Base-by-base conservation (phyloP, 1,284 basidiomycete genomes). In the Wolfiporia cocos region DNA sequence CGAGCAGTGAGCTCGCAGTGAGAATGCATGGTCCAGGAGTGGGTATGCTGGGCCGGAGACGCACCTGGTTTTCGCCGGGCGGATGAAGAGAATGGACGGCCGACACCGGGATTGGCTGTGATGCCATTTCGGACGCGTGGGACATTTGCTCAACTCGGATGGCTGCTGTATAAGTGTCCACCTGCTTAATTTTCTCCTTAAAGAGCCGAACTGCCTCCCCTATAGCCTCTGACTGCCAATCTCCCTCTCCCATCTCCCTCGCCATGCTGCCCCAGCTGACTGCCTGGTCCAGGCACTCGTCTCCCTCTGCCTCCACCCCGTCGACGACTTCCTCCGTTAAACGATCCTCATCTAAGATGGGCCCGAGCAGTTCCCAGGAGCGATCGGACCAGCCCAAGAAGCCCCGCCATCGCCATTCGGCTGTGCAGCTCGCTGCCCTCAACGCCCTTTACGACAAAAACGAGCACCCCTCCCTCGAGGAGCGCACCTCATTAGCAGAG, bases 401-500 rank as follows among this genome's bases (percentile, higher is more conserved):
- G 58, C 81, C 85, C 35, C 73, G 85, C 50, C 81, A 86, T 64
- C 74, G 85, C 36, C 86, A 87, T 56, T 74, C 76, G 18, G 76
- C 81, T 14, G 63, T 67, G 19, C 85, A 87, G 62, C 73, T 87
- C 24, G 74, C 74, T 23, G 81, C 81, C 33, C 69, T 88, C 53
- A 87, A 88, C 59, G 76, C 78, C 56, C 78, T 87, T 48, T 88
- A 79, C 50, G 83, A 85, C 51, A 71, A 73, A 62, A 76, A 78
- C 41, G 84, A 86, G 54, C 85, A 86, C 61, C 85, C 85, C n/a
- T 62, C 77, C 37, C 67, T 85, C 41, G 78, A 85, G 43, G 71
- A 77, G 45, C 74, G 85, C 49, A 71, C 74, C 15, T 69, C 73
- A 30, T 66, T 88, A 40, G 85, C 83, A 52, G 73, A 81, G 50